Percentiles rank a stretch among this genome's conserved stretches.
These are phyloP conservation scores for Carex cristatella DNA, from an alignment of 176 grass and related monocot genomes.

Conservation along the genomic window DNA sequence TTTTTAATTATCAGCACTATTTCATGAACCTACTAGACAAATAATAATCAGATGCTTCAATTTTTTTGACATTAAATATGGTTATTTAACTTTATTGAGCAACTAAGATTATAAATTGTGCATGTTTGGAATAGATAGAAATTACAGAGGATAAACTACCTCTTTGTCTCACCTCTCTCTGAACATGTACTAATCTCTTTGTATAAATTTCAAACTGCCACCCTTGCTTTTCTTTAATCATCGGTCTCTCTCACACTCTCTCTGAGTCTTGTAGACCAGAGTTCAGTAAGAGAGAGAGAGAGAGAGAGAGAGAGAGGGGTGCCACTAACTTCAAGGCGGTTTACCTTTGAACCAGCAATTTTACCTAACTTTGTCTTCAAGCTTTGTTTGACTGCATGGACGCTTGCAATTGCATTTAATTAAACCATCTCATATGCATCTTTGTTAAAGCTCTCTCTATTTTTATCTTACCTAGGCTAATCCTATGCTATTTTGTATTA, in stretches of 20 bases:
- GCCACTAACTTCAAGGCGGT: constrained; percentile 22
- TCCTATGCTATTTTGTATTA: not conserved
- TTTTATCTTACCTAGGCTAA: constrained; percentile 12
- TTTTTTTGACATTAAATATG: not conserved
- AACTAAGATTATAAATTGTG: not conserved
- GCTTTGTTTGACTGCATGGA: constrained; percentile 26
- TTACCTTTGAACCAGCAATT: constrained; percentile 38
- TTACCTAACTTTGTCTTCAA: constrained; percentile 32
- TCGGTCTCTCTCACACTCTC: constrained; percentile 6
- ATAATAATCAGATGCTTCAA: not conserved
- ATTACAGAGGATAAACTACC: not conserved
- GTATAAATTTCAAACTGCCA: constrained; percentile 31
- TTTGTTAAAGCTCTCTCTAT: not conserved
- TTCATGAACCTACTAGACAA: not conserved
- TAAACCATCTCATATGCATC: not conserved
- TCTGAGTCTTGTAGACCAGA: not conserved
- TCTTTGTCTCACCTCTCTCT: not conserved
- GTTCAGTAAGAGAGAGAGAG: not conserved
- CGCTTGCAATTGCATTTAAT: constrained; percentile 4
- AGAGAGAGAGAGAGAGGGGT: not conserved
- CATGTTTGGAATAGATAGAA: not conserved
- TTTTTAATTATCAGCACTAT: not conserved
- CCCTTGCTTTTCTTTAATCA: constrained; percentile 17
- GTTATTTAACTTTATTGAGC: not conserved
- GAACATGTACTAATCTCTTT: not conserved